Evolutionary conservation across 441 rosid species (phyloP).

Genomic region (Croton setiger): DNA sequence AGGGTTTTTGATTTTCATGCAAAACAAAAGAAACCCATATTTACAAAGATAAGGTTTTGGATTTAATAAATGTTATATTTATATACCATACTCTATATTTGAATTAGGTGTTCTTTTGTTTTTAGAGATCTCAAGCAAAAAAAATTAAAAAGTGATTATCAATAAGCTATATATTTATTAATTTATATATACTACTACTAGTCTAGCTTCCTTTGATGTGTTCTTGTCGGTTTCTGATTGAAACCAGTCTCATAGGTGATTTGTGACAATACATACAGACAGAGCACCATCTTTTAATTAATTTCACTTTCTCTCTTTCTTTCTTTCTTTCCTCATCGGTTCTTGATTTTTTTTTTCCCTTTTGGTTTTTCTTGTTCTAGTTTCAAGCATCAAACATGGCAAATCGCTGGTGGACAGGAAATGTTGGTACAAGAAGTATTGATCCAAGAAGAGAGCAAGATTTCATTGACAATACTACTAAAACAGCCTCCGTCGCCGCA

Average conservation of each 20-base stretch:
- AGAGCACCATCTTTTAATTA: background rate
- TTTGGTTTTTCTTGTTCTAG: slow-evolving; percentile 2
- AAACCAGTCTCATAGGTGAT: background rate
- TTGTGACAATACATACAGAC: background rate
- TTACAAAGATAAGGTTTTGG: slow-evolving; percentile 46
- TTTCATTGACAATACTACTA: slow-evolving; percentile 30
- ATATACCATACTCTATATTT: slow-evolving; percentile 6
- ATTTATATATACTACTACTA: slow-evolving; percentile 14
- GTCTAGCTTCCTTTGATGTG: slow-evolving; percentile 14
- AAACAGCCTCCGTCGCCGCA: slow-evolving; percentile 17
- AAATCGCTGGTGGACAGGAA: slow-evolving; percentile 90
- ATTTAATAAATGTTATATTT: background rate
- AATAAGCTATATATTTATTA: background rate
- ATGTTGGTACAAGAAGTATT: slow-evolving; percentile 59
- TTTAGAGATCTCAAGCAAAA: slow-evolving; percentile 18
- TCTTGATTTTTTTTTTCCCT: background rate
- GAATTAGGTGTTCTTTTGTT: slow-evolving; percentile 22
- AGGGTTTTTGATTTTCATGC: slow-evolving; percentile 35
- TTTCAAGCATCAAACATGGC: slow-evolving; percentile 44
- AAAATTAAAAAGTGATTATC: background rate
- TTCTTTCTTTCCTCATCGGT: background rate
- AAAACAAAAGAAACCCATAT: slow-evolving; percentile 48
- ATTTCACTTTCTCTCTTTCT: background rate
- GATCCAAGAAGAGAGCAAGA: slow-evolving; percentile 59
- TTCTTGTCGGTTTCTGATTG: slow-evolving; percentile 8